These are phyloP conservation scores for Coniella vitis DNA, from an alignment of 2,329 filamentous ascomycete species.

Conservation along the genomic window DNA sequence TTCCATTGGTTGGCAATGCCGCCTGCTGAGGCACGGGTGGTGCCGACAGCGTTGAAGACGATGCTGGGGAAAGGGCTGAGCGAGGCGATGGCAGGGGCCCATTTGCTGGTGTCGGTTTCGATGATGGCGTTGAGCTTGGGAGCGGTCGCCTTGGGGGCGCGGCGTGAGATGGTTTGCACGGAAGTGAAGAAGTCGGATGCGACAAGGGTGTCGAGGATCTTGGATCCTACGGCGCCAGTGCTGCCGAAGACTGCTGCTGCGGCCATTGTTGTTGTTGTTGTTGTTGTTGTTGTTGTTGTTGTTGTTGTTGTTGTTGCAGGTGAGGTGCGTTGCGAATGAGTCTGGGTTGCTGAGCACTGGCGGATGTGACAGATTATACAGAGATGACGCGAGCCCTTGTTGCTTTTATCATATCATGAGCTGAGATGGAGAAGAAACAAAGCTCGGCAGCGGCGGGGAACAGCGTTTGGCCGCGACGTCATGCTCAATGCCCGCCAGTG, in stretches of 20 bases:
- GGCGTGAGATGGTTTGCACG: constrained; percentile 59
- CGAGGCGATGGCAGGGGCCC: constrained; percentile 53
- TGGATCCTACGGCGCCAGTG: constrained; percentile 63
- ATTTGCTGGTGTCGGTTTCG: constrained; percentile 61
- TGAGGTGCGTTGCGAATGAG: no score
- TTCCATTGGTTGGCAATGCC: constrained; percentile 74
- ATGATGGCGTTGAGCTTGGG: constrained; percentile 61
- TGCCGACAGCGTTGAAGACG: constrained; percentile 75
- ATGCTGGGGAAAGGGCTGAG: constrained; percentile 51
- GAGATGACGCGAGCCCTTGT: background rate
- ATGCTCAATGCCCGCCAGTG: no score
- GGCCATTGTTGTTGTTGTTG: constrained; percentile 30
- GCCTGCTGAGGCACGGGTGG: constrained; percentile 69
- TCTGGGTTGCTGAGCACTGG: no score
- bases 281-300: no score
- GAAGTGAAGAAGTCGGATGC: constrained; percentile 42
- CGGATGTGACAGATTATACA: no score
- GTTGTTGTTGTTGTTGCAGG: no score
- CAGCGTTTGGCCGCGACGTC: no score
- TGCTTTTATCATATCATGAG: background rate
- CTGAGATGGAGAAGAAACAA: no score
- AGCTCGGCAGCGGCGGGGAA: no score
- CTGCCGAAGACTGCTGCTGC: constrained; percentile 53
- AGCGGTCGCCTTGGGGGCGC: constrained; percentile 47
- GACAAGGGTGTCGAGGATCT: constrained; percentile 66